phyloP scores from a whole-genome alignment of 2,329 filamentous ascomycete species.

The Aspergillus oerlinghausenensis region DNA sequence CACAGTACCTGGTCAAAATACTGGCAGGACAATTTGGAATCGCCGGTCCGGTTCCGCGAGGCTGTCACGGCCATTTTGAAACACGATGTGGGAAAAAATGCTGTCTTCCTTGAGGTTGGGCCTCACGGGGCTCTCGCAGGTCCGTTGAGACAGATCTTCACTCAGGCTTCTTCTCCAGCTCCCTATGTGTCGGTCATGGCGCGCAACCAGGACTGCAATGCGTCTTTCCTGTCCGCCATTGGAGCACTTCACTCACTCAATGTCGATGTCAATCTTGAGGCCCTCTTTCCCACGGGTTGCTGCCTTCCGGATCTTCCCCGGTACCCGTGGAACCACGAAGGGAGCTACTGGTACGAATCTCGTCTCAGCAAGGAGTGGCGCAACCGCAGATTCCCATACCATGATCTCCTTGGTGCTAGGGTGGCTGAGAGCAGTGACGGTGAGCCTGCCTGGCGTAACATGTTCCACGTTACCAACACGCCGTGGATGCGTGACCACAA shows the following conservation, averaged over 20 bases:
- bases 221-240: no score
- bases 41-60: constrained; percentile 14
- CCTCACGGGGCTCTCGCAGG: constrained; percentile 35
- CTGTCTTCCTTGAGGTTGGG: constrained; percentile 30
- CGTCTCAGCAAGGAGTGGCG: constrained; percentile 17
- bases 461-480: constrained; percentile 8
- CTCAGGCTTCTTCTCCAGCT: neutral
- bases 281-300: constrained; percentile 1
- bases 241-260: no score
- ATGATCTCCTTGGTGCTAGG: constrained; percentile 23
- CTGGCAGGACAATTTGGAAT: constrained; percentile 18
- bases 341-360: constrained; percentile 12
- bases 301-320: constrained; percentile 19
- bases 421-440: constrained; percentile 23
- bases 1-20: constrained; percentile 8
- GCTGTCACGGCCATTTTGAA: constrained; percentile 10
- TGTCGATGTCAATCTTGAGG: neutral
- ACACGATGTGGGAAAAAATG: neutral
- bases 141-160: constrained; percentile 20
- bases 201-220: neutral
- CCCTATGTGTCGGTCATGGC: constrained; percentile 4
- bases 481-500: constrained; percentile 25
- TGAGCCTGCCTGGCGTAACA: constrained; percentile 39
- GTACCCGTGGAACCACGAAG: constrained; percentile 24
- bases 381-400: constrained; percentile 8